Evolutionary conservation across 495 filamentous ascomycete species (phyloP).

Genomic region (Trichoderma asperelloides): DNA sequence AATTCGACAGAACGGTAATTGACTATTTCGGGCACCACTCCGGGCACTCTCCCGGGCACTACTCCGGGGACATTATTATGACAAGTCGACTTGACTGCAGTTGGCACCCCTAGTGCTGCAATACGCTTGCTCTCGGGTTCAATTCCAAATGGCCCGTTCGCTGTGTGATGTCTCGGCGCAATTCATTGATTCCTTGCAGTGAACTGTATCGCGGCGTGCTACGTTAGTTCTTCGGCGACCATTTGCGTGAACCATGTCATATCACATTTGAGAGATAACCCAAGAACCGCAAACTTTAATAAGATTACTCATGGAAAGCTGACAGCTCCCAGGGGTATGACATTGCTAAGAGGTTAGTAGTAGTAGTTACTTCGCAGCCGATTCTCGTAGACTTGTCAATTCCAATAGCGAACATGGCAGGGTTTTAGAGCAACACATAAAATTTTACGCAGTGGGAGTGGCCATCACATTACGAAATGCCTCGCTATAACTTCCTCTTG

Average conservation of each 20-base stretch:
- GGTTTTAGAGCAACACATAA: neutral
- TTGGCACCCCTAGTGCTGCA: neutral
- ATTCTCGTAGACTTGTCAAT: neutral
- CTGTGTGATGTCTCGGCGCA: neutral
- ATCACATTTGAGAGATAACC: neutral
- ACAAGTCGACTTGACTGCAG: neutral
- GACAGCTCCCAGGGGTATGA: conserved; percentile 1
- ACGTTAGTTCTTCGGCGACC: neutral
- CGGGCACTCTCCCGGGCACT: neutral
- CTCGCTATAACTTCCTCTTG: too few relatives aligned
- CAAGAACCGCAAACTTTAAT: neutral
- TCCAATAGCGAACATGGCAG: neutral
- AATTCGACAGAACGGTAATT: neutral
- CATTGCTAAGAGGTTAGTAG: neutral
- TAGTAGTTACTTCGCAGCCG: neutral
- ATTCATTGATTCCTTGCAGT: neutral
- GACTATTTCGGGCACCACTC: neutral
- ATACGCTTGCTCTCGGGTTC: neutral
- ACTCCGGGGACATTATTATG: neutral
- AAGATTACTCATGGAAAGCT: neutral
- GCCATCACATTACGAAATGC: neutral
- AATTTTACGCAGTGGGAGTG: neutral
- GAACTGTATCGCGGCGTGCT: neutral
- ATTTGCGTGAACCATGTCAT: neutral
- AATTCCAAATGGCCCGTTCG: neutral